Evolutionary conservation across 805 yeast species (phyloP).

Genomic region (Cyberlindnera galapagoensis): DNA sequence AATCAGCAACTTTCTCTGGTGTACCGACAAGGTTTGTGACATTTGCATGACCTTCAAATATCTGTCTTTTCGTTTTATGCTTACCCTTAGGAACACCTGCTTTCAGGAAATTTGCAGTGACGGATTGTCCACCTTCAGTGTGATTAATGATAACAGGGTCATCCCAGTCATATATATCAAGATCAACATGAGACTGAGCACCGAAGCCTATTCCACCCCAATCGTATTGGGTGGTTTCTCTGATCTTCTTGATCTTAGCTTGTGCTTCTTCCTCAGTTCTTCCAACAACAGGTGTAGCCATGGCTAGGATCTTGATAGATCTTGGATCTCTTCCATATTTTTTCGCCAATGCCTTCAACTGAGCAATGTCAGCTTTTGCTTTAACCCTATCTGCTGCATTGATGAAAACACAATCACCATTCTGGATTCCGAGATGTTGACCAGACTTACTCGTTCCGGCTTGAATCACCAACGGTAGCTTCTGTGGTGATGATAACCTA

Average conservation of each 20-base stretch:
- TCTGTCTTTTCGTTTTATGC: conserved; percentile 21
- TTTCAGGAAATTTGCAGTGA: conserved; percentile 25
- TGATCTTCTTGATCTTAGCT: conserved; percentile 22
- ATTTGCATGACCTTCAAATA: conserved; percentile 29
- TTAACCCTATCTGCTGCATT: conserved; percentile 28
- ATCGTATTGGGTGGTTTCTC: conserved; percentile 32
- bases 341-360: conserved; percentile 28
- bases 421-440: conserved; percentile 34
- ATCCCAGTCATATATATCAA: conserved; percentile 24
- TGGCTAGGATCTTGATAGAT: conserved; percentile 33
- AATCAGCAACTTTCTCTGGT: conserved; percentile 33
- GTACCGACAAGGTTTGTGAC: conserved; percentile 29
- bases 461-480: conserved; percentile 37
- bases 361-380: conserved; percentile 26
- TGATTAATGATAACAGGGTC: conserved; percentile 27
- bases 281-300: conserved; percentile 33
- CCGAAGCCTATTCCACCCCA: conserved; percentile 39
- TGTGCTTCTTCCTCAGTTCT: conserved; percentile 35
- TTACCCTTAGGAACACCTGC: conserved; percentile 13
- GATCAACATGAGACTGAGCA: conserved; percentile 40
- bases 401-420: conserved; percentile 37
- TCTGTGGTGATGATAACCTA: conserved; percentile 34
- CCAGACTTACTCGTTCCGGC: conserved; percentile 39
- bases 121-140: conserved; percentile 29
- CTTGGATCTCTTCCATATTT: conserved; percentile 31